phyloP scores from a whole-genome alignment of 1,139 yeast genomes.

The Sugiyamaella paludigena region DNA sequence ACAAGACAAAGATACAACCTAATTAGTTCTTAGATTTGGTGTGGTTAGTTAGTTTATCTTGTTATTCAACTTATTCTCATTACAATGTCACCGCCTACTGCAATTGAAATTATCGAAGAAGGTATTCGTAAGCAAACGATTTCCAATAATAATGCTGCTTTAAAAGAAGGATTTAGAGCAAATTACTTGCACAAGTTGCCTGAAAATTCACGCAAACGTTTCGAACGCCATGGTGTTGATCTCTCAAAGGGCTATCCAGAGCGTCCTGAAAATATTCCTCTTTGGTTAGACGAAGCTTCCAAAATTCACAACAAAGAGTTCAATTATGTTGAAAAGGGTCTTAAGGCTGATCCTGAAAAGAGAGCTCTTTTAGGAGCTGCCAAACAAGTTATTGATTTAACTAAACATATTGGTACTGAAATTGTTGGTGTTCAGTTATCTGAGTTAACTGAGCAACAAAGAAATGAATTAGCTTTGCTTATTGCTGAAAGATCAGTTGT shows the following conservation, averaged over 20 bases:
- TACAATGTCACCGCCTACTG: constrained; percentile 14
- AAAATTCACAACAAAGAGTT: constrained; percentile 44
- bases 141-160: constrained; percentile 10
- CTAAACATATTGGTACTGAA: constrained; percentile 56
- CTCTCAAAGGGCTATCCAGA: constrained; percentile 47
- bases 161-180: constrained; percentile 20
- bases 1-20: no score
- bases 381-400: constrained; percentile 46
- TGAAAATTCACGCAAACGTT: constrained; percentile 38
- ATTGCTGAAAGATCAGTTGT: constrained; percentile 68
- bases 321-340: constrained; percentile 46
- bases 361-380: constrained; percentile 53
- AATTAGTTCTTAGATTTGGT: no score
- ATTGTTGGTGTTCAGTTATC: constrained; percentile 61
- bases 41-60: no score
- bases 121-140: constrained; percentile 15
- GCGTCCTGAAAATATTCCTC: constrained; percentile 45
- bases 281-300: constrained; percentile 51
- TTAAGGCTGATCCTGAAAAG: constrained; percentile 52
- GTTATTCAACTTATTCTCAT: no score
- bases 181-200: constrained; percentile 38
- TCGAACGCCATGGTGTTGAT: constrained; percentile 43
- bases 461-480: constrained; percentile 62
- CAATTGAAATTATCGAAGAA: constrained; percentile 15
- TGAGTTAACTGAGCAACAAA: constrained; percentile 49